Evolutionary conservation across 768 basidiomycete genomes (phyloP).

Genomic region (Thelephora aurantiotincta): DNA sequence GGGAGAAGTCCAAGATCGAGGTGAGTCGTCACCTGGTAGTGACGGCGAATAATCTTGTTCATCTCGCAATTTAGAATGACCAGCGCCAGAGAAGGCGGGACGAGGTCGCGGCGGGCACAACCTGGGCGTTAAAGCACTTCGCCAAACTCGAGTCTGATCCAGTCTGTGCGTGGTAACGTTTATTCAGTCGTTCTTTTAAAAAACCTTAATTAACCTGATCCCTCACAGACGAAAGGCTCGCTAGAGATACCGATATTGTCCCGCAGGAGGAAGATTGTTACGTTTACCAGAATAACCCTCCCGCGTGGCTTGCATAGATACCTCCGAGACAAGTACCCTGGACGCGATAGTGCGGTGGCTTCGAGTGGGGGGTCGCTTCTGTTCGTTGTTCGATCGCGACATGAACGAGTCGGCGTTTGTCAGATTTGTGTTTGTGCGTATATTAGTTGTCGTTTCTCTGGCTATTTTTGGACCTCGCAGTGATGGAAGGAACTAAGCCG

Average conservation of each 20-base stretch:
- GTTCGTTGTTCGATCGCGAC: too few species aligned
- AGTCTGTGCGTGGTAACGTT: slow-evolving; percentile 36
- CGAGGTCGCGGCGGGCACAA: slow-evolving; percentile 54
- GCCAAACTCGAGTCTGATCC: slow-evolving; percentile 53
- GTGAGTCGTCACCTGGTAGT: slow-evolving; percentile 22
- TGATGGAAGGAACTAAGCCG: too few species aligned
- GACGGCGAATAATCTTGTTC: not conserved
- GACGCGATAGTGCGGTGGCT: too few species aligned
- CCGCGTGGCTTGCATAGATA: not conserved
- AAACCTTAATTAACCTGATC: not conserved
- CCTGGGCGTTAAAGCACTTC: slow-evolving; percentile 75
- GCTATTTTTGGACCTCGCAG: too few species aligned
- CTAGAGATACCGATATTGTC: slow-evolving; percentile 39
- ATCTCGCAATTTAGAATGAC: slow-evolving; percentile 48
- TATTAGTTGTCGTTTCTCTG: too few species aligned
- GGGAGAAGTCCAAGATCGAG: slow-evolving; percentile 87
- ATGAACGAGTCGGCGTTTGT: too few species aligned
- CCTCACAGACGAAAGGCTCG: slow-evolving; percentile 49
- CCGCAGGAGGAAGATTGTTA: slow-evolving; percentile 72
- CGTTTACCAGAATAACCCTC: slow-evolving; percentile 42
- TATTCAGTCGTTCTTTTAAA: slow-evolving; percentile 1
- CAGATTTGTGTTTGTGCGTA: too few species aligned
- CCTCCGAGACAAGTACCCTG: too few species aligned
- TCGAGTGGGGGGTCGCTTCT: too few species aligned
- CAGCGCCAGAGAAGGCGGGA: slow-evolving; percentile 82